Conservation (phyloP, 495 filamentous ascomycete genomes). For the Penicillium cosmopolitanum region DNA sequence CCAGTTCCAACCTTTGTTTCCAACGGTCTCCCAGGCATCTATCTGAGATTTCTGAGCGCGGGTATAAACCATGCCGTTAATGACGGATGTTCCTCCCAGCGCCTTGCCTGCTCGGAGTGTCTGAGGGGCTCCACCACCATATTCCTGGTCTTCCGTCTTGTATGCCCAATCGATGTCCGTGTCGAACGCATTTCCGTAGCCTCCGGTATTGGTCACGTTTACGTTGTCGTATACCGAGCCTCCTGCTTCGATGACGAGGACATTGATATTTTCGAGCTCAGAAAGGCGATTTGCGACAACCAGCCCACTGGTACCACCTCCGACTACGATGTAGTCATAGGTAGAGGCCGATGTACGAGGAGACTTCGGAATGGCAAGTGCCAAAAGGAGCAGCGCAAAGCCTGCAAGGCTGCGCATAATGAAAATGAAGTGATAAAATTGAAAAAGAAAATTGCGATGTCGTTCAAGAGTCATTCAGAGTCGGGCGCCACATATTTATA, state of each 20-base stretch:
- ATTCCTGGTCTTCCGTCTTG: conserved; percentile 46
- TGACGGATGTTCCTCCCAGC: conserved; percentile 55
- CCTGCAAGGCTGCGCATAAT: conserved; percentile 21
- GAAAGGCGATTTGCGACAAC: conserved; percentile 58
- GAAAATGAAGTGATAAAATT: neutral
- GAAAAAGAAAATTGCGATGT: neutral
- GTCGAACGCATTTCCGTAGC: conserved; percentile 45
- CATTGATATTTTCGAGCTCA: conserved; percentile 45
- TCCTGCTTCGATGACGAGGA: conserved; percentile 61
- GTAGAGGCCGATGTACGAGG: conserved; percentile 1
- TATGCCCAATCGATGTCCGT: conserved; percentile 59
- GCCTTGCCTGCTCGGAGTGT: conserved; percentile 52
- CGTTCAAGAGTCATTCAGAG: neutral
- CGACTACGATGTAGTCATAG: conserved; percentile 55
- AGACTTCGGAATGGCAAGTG: conserved; percentile 13
- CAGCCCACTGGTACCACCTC: conserved; percentile 57
- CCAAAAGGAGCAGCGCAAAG: conserved; percentile 22
- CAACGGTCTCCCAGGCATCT: conserved; percentile 30
- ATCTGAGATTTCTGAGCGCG: conserved; percentile 32
- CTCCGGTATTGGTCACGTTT: conserved; percentile 49
- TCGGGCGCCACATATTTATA: neutral
- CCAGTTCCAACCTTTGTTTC: conserved; percentile 40
- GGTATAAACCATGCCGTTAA: conserved; percentile 48
- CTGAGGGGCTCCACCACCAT: conserved; percentile 36
- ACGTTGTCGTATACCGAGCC: conserved; percentile 49